Conservation (phyloP, 768 basidiomycete genomes). For the Tricholoma flavovirens region DNA sequence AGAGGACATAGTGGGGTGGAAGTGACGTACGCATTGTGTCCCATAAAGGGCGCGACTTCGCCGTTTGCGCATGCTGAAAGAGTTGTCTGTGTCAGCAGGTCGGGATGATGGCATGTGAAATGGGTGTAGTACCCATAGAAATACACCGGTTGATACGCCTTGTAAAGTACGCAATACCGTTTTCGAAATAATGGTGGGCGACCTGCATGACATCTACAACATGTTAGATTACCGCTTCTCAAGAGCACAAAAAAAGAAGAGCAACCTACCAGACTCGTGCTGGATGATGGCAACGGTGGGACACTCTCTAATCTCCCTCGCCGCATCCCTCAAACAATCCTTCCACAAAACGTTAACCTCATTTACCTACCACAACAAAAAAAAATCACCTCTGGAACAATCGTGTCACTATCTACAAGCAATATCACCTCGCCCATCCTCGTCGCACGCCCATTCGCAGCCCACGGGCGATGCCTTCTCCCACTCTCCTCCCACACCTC, state of each 20-base stretch:
- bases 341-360: conserved; percentile 8
- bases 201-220: conserved; percentile 73
- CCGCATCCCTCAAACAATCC: conserved; percentile 83
- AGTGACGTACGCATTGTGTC: conserved; percentile 59
- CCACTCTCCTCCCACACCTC: conserved; percentile 59
- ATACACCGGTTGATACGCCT: conserved; percentile 70
- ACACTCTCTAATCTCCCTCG: conserved; percentile 70
- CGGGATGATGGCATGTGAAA: conserved; percentile 17
- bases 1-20: not conserved
- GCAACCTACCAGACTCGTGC: conserved; percentile 58
- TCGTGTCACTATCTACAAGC: conserved; percentile 72
- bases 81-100: not conserved
- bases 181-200: conserved; percentile 84
- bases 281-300: conserved; percentile 82
- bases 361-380: not conserved
- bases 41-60: conserved; percentile 78
- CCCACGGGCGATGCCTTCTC: conserved; percentile 56
- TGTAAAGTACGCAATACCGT: conserved; percentile 82
- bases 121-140: conserved; percentile 55
- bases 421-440: conserved; percentile 75
- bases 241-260: not conserved
- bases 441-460: conserved; percentile 62
- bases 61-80: conserved; percentile 69
- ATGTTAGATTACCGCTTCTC: not conserved
- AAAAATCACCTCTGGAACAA: conserved; percentile 54